These are phyloP conservation scores for Irpex sp. DNA, from an alignment of 1,284 basidiomycete species.

Conservation along the genomic window DNA sequence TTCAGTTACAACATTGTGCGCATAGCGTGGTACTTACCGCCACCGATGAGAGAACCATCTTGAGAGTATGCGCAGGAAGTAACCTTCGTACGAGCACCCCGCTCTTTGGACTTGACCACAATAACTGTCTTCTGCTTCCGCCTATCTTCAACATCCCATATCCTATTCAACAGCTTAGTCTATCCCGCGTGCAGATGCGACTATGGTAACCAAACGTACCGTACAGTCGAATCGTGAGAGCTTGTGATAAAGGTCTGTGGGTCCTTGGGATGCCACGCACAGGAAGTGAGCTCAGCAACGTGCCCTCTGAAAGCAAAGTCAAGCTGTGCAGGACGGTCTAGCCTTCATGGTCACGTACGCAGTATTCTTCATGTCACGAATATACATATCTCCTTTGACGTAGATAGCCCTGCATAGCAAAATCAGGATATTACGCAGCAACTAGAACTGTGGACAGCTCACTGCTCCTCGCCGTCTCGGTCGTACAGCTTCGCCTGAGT, in stretches of 20 bases:
- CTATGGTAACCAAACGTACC: constrained; percentile 42
- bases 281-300: constrained; percentile 87
- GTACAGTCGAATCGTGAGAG: constrained; percentile 92
- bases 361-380: constrained; percentile 98
- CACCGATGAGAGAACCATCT: constrained; percentile 84
- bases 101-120: constrained; percentile 93
- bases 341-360: constrained; percentile 49
- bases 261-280: constrained; percentile 89
- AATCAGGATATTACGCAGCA: not conserved
- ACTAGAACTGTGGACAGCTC: constrained; percentile 30
- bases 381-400: constrained; percentile 95
- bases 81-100: constrained; percentile 93
- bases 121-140: constrained; percentile 92
- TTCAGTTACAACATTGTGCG: not conserved
- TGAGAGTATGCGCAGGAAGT: constrained; percentile 83
- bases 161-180: constrained; percentile 40
- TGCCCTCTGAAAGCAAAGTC: constrained; percentile 67
- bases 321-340: constrained; percentile 1
- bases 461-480: constrained; percentile 88
- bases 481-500: constrained; percentile 86
- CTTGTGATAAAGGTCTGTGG: constrained; percentile 84
- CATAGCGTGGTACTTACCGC: constrained; percentile 51
- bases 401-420: constrained; percentile 63
- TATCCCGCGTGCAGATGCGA: not conserved
- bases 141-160: constrained; percentile 91